These are phyloP conservation scores for Ceratocystis lukuohia DNA, from an alignment of 2,329 filamentous ascomycete species.

Conservation along the genomic window DNA sequence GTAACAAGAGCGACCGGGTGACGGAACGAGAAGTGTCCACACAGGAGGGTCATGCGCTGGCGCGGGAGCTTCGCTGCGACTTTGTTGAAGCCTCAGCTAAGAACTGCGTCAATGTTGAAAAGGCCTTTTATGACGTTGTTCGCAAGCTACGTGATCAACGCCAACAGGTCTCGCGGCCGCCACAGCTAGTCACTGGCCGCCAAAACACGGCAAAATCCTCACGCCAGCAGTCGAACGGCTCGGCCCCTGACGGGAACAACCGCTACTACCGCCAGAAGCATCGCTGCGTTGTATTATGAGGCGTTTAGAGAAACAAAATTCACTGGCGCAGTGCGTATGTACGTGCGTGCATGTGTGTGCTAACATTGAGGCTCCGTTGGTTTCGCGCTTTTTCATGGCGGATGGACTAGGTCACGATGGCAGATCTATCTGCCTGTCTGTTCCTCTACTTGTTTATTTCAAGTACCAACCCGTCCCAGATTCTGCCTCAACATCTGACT, in stretches of 20 bases:
- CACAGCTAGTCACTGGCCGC: slow-evolving; percentile 21
- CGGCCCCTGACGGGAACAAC: slow-evolving; percentile 22
- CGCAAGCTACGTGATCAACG: slow-evolving; percentile 75
- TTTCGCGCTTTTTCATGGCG: too few relatives aligned
- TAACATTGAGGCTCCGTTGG: background rate
- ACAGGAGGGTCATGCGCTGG: slow-evolving; percentile 84
- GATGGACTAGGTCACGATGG: too few relatives aligned
- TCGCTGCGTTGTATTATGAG: slow-evolving; percentile 32
- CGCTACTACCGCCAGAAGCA: slow-evolving; percentile 25
- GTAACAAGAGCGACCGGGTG: slow-evolving; percentile 95
- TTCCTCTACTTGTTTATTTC: too few relatives aligned
- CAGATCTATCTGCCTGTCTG: too few relatives aligned
- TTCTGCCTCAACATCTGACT: too few relatives aligned
- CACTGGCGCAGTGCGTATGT: background rate
- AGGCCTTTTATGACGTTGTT: slow-evolving; percentile 96
- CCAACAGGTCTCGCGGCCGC: slow-evolving; percentile 38
- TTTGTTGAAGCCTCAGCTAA: slow-evolving; percentile 96
- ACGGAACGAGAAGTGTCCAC: slow-evolving; percentile 94
- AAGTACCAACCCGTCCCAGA: too few relatives aligned
- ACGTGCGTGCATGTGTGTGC: background rate
- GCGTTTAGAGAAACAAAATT: background rate
- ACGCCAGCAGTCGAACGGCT: slow-evolving; percentile 20
- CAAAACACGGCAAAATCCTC: slow-evolving; percentile 25
- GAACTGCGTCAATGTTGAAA: slow-evolving; percentile 97
- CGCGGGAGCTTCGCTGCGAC: slow-evolving; percentile 84